Percentiles rank a stretch among this genome's conserved stretches.
phyloP scores from a whole-genome alignment of 2,329 filamentous ascomycete species.

The Fusarium praegraminearum region DNA sequence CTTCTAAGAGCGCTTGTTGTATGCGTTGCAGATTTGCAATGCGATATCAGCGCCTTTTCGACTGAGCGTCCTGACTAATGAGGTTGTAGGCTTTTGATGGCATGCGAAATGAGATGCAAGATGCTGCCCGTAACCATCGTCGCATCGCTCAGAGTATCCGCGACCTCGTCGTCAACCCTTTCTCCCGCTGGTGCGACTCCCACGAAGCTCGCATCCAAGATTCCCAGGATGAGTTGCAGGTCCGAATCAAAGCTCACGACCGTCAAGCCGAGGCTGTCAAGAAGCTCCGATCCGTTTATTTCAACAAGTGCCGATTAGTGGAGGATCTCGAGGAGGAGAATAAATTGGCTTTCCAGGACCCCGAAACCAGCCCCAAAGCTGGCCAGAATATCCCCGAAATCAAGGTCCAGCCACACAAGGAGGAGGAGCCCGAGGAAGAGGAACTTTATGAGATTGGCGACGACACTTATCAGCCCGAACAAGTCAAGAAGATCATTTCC shows the following conservation, averaged over 20 bases:
- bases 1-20: background rate
- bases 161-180: conserved; percentile 93
- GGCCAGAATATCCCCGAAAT: conserved; percentile 79
- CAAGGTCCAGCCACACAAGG: conserved; percentile 80
- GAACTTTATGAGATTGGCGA: conserved; percentile 92
- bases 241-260: conserved; percentile 91
- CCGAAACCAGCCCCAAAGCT: conserved; percentile 74
- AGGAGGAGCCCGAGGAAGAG: conserved; percentile 77
- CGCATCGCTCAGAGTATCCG: conserved; percentile 98
- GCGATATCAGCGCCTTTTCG: conserved; percentile 5
- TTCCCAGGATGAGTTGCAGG: conserved; percentile 93
- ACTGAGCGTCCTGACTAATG: conserved; percentile 35
- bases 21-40: conserved; percentile 14
- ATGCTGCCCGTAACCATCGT: conserved; percentile 88
- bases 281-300: conserved; percentile 95
- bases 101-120: conserved; percentile 90
- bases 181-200: conserved; percentile 94
- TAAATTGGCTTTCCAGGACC: conserved; percentile 95
- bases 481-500: conserved; percentile 88
- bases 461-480: conserved; percentile 83
- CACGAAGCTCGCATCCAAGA: conserved; percentile 92
- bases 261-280: conserved; percentile 90
- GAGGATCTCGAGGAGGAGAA: conserved; percentile 99
- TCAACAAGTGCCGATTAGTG: conserved; percentile 97
- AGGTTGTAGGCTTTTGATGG: conserved; percentile 85